Evolutionary conservation across 192 early-diverging fungal species (phyloP).

Genomic region (Entrophospora sp.): DNA sequence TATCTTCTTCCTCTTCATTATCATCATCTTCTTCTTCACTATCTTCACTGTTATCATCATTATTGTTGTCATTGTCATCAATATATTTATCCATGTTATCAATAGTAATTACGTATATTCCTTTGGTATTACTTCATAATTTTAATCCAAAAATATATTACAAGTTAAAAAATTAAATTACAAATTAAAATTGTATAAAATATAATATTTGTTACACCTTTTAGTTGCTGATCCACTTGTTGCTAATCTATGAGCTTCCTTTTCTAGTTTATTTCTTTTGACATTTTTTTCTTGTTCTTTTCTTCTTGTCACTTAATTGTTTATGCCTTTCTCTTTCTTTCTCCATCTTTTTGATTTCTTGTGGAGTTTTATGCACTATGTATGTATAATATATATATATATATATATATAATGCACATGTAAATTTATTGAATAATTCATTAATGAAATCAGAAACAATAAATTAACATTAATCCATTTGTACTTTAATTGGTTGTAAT

Average conservation of each 20-base stretch:
- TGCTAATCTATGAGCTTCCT: slow-evolving; percentile 43
- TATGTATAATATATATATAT: not conserved
- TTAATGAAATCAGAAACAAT: too few relatives aligned
- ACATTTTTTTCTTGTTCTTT: slow-evolving; percentile 82
- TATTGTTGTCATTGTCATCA: slow-evolving; percentile 23
- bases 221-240: too few relatives aligned
- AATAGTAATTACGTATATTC: too few relatives aligned
- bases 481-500: slow-evolving; percentile 77
- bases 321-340: slow-evolving; percentile 48
- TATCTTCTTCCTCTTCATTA: too few relatives aligned
- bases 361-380: slow-evolving; percentile 59
- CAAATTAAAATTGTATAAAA: not conserved
- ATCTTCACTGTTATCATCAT: slow-evolving; percentile 25
- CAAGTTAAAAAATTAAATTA: not conserved
- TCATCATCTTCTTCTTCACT: slow-evolving; percentile 30
- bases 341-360: slow-evolving; percentile 62
- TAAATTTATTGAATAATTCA: not conserved
- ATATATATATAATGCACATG: not conserved
- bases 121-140: too few relatives aligned
- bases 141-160: too few relatives aligned
- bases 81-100: not conserved
- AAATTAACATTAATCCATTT: slow-evolving; percentile 78
- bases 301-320: slow-evolving; percentile 60
- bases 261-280: slow-evolving; percentile 58
- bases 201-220: not conserved